Evolutionary conservation across 306 rosid species (phyloP), one percentile per base, ranked within the genome.

Genomic region (Mimosa pudica): DNA sequence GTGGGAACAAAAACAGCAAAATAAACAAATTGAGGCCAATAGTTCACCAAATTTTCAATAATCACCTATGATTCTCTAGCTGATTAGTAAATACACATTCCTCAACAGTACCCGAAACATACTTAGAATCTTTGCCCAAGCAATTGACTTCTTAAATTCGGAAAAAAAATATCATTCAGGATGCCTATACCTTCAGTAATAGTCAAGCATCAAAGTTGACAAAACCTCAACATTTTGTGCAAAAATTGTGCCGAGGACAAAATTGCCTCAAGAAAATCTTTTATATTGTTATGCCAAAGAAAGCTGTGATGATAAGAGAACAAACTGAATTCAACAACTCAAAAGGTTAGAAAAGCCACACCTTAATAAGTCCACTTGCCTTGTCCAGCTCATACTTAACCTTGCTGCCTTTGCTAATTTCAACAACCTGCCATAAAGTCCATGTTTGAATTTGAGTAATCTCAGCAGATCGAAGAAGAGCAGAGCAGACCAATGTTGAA

Each of bases 311-410:
- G 68, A 75, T 65, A 65, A 61, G 48, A 71, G 73, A 61, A 77
- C 70, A 80, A 80, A 33, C 69, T 42, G 42, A 77, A 77, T 73
- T 44, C 2, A 80, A 57, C 14, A 69, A 58, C 30, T 77, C 36
- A 60, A 30, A 63, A 83, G 10, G 72, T 63, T 11, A 18, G 55
- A 73, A 67, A 20, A 74, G 60, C 47, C 60, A 7, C 65, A 95
- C 99, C 89, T 93, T 93, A 79, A 93, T 95, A 80, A 95, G 99
- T 80, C 99, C 96, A 85, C 83, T 90, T 51, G 83, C 35, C 89
- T 95, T 95, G 91, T 95, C 98, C 67, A 95, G 91, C 91, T 95
- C 98, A 45, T 95, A 93, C 88, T 95, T 95, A 75, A 93, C 98
- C 92, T 95, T 95, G 85, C 98, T 85, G 55, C 99, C 99, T 88